Percentiles rank a stretch among this genome's conserved stretches.
Conservation (phyloP, 208 protist species). For the Trypanosoma cruzi region DNA sequence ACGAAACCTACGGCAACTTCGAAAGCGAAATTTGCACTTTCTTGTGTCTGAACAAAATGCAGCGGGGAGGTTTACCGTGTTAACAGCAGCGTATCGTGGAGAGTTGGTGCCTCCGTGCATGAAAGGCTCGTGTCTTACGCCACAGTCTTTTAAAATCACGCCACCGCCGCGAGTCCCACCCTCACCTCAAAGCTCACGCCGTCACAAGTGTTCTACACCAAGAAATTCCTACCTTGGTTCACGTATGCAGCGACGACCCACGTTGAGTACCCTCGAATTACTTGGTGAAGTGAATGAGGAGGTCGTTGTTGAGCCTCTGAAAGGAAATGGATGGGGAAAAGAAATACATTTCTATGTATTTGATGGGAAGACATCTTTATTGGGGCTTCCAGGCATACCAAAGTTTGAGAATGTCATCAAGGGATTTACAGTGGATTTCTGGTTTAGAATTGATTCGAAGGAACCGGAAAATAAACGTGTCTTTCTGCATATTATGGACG, state of each 20-base stretch:
- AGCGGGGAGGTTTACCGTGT: slow-evolving; percentile 54
- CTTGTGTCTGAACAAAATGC: slow-evolving; percentile 17
- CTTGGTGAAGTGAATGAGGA: slow-evolving; percentile 24
- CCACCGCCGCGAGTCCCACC: slow-evolving; percentile 33
- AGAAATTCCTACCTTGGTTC: slow-evolving; percentile 60
- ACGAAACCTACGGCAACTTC: slow-evolving; percentile 42
- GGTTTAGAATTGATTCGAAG: slow-evolving; percentile 74
- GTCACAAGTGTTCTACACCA: slow-evolving; percentile 27
- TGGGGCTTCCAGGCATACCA: slow-evolving; percentile 83
- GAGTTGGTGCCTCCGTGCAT: slow-evolving; percentile 68
- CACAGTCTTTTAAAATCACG: slow-evolving; percentile 43
- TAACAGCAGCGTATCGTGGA: slow-evolving; percentile 68
- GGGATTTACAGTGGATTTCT: slow-evolving; percentile 83
- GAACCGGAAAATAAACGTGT: slow-evolving; percentile 51
- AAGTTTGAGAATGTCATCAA: slow-evolving; percentile 86
- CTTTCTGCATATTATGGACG: slow-evolving; percentile 84
- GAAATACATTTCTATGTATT: slow-evolving; percentile 60
- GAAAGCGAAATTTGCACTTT: slow-evolving; percentile 47
- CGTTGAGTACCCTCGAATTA: slow-evolving; percentile 46
- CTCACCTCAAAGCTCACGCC: slow-evolving; percentile 16
- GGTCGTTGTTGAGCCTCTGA: slow-evolving; percentile 37
- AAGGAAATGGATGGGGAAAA: slow-evolving; percentile 84
- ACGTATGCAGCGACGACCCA: slow-evolving; percentile 63
- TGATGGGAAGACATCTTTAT: slow-evolving; percentile 71
- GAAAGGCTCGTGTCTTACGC: slow-evolving; percentile 52